Conservation (phyloP, 176 grass and related monocot genomes). For the bread wheat (Triticum aestivum) region DNA sequence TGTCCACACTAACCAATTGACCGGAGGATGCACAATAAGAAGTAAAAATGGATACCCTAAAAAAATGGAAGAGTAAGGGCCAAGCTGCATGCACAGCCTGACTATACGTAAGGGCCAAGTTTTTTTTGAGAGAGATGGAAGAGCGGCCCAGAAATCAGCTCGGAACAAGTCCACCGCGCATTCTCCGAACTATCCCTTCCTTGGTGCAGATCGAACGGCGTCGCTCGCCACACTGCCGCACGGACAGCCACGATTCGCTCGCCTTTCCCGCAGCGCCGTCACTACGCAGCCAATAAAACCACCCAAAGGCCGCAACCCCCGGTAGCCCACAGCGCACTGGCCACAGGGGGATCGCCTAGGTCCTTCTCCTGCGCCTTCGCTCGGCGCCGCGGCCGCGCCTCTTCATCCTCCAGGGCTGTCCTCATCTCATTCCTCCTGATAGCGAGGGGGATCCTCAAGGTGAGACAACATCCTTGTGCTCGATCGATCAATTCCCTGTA, state of each 20-base stretch:
- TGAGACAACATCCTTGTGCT: neutral
- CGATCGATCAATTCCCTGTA: no score
- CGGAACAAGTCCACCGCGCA: neutral
- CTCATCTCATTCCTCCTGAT: neutral
- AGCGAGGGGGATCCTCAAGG: neutral
- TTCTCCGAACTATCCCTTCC: neutral
- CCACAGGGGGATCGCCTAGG: neutral
- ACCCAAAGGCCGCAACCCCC: no score
- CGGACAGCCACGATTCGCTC: neutral
- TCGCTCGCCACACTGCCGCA: neutral
- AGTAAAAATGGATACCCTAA: no score
- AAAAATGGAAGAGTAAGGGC: no score
- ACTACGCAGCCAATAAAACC: neutral
- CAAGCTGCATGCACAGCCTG: no score
- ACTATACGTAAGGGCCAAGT: neutral
- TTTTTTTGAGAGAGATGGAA: neutral
- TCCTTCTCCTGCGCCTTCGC: neutral
- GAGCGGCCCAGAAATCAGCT: neutral
- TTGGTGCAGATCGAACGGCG: neutral
- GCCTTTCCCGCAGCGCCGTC: neutral
- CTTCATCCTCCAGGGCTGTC: neutral
- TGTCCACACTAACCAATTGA: no score
- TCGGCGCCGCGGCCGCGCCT: neutral
- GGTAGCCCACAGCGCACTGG: no score
- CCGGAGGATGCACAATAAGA: no score